Conservation (phyloP, 2,329 filamentous ascomycete genomes). For the Didymella sp. region DNA sequence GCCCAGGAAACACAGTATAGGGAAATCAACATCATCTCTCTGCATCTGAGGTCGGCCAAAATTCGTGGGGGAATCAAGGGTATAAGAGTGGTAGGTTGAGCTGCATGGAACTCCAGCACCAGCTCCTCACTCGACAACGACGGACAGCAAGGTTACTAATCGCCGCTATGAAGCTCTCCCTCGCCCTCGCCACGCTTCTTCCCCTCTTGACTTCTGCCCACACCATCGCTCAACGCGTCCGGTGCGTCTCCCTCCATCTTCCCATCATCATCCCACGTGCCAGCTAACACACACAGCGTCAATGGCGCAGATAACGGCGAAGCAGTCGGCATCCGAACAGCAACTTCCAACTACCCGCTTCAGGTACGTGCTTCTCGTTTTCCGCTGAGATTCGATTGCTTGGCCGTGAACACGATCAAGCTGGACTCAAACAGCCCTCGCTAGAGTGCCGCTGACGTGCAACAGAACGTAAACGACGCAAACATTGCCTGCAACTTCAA, state of each 20-base stretch:
- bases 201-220: conserved; percentile 50
- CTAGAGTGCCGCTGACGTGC: too few relatives aligned
- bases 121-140: not conserved
- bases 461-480: conserved; percentile 54
- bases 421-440: too few relatives aligned
- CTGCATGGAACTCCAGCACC: not conserved
- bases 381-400: too few relatives aligned
- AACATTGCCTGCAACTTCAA: conserved; percentile 59
- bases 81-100: not conserved
- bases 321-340: conserved; percentile 59
- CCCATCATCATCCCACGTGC: not conserved
- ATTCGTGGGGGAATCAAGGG: not conserved
- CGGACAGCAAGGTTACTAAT: not conserved
- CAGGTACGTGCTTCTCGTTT: conserved; percentile 13
- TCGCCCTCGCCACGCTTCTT: conserved; percentile 34
- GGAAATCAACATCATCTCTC: not conserved
- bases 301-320: conserved; percentile 56
- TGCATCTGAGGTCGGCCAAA: not conserved
- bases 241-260: conserved; percentile 1
- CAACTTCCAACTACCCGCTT: conserved; percentile 60
- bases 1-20: not conserved
- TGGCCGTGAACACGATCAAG: too few relatives aligned
- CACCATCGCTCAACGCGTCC: conserved; percentile 56
- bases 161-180: conserved; percentile 42
- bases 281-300: conserved; percentile 21